These are phyloP conservation scores for Pestalotiopsis sp. DNA, from an alignment of 2,329 filamentous ascomycete species.

Conservation along the genomic window DNA sequence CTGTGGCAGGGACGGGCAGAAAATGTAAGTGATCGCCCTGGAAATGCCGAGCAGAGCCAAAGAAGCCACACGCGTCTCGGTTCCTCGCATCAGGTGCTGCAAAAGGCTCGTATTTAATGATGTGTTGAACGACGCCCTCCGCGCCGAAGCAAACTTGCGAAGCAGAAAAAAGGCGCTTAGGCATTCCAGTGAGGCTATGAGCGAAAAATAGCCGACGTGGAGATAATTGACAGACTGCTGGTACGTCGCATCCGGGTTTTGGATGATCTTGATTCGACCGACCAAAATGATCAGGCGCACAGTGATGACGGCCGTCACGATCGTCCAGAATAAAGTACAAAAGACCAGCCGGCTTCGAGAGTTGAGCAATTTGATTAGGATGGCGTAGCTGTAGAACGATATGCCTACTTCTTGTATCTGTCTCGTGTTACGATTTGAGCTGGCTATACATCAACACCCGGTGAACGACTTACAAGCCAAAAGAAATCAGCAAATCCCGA, in stretches of 20 bases:
- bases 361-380: conserved; percentile 51
- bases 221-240: conserved; percentile 38
- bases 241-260: conserved; percentile 22
- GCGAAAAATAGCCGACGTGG: conserved; percentile 44
- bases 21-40: conserved; percentile 42
- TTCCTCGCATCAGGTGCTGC: conserved; percentile 41
- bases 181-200: conserved; percentile 42
- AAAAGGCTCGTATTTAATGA: conserved; percentile 35
- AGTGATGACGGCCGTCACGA: conserved; percentile 53
- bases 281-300: conserved; percentile 46
- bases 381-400: conserved; percentile 54
- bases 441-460: neutral
- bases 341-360: conserved; percentile 46
- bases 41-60: conserved; percentile 41
- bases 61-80: conserved; percentile 40
- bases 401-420: conserved; percentile 47
- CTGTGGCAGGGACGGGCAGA: conserved; percentile 37
- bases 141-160: conserved; percentile 37
- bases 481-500: conserved; percentile 41
- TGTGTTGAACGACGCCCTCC: conserved; percentile 31
- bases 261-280: conserved; percentile 32
- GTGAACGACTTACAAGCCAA: conserved; percentile 38
- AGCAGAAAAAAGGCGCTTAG: conserved; percentile 42
- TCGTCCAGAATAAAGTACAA: conserved; percentile 55
- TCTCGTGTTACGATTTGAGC: neutral